Base-by-base conservation (phyloP, 805 yeast species). In the Candida boleticola region DNA sequence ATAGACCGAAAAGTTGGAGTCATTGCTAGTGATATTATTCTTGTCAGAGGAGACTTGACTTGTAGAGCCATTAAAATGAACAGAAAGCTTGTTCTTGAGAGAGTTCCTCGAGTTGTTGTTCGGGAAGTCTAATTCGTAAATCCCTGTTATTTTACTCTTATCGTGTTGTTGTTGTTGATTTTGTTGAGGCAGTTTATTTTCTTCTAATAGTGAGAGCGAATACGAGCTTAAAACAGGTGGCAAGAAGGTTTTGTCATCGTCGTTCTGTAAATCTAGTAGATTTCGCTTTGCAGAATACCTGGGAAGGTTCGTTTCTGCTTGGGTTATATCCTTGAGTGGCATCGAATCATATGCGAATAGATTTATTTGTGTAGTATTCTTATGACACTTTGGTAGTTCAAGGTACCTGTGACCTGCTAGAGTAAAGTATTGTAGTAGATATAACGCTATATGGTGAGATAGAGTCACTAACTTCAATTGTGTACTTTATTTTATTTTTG, bases 221-320 rank as follows among this genome's bases (percentile, higher is more conserved):
- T 79, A 80, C 4, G 79, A 70, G 52, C 83, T 79, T 45, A 80
- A 63, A 11, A 77, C 79, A 2, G 85, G 85, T 1, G 84, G 84
- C 34, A 74, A 66, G 51, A 75, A 75, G 30, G 76, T 73, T 46
- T 67, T 73, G 45, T 78, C 83, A 34, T 73, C 79, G 22, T 73
- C 73, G 13, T 46, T 19, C 4, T 37, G 39, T 17, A 13, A 16
- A n/a, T 29, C 30, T 6, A 38, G 44, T 16, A 46, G 33, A 33
- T 44, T 53, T 37, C 53, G 43, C 41, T 50, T 50, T 16, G 31
- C 18, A 23, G 27, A 34, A 23, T 38, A 26, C 29, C 29, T 13
- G 17, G 41, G 33, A 14, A 38, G 21, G 27, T 38, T 38, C 14
- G 30, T 39, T 20, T 36, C 40, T 17, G 35, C 32, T 17, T 45